These are phyloP conservation scores for Coemansia sp. DNA, from an alignment of 192 early-diverging fungal species.

Conservation along the genomic window DNA sequence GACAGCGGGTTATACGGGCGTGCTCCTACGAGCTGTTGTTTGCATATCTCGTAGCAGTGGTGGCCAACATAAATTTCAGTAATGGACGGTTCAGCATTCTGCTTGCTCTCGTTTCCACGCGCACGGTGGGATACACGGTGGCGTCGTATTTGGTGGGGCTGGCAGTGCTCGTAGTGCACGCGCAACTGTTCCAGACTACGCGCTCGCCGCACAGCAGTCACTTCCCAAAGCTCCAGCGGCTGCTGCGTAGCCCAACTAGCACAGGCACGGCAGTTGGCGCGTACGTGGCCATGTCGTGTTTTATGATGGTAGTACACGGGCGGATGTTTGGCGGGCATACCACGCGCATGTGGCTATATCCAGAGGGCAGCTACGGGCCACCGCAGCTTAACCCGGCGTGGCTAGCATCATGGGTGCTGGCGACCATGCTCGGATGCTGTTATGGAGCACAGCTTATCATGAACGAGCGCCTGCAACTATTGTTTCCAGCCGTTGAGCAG, in stretches of 20 bases:
- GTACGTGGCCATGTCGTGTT: conserved; percentile 25
- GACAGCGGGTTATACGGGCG: conserved; percentile 50
- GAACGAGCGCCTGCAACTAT: conserved; percentile 51
- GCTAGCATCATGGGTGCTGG: conserved; percentile 42
- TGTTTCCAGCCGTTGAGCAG: conserved; percentile 51
- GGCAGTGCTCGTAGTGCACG: conserved; percentile 26
- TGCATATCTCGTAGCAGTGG: conserved; percentile 40
- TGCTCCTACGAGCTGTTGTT: conserved; percentile 43
- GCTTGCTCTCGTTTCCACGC: conserved; percentile 32
- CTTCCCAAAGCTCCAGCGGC: conserved; percentile 49
- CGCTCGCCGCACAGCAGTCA: conserved; percentile 44
- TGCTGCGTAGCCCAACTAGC: conserved; percentile 34
- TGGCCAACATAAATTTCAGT: conserved; percentile 32
- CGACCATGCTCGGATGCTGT: conserved; percentile 19
- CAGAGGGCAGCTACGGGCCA: conserved; percentile 47
- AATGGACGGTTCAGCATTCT: conserved; percentile 24
- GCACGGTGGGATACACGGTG: conserved; percentile 34
- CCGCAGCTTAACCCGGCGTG: conserved; percentile 54
- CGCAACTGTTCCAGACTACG: conserved; percentile 35
- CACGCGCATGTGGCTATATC: conserved; percentile 48
- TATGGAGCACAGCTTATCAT: conserved; percentile 32
- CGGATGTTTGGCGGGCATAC: conserved; percentile 31
- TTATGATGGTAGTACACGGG: conserved; percentile 33
- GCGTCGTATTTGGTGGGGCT: conserved; percentile 35
- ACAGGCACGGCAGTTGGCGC: conserved; percentile 18